phyloP scores from a whole-genome alignment of 345 rosid species.

The Citrus medica region DNA sequence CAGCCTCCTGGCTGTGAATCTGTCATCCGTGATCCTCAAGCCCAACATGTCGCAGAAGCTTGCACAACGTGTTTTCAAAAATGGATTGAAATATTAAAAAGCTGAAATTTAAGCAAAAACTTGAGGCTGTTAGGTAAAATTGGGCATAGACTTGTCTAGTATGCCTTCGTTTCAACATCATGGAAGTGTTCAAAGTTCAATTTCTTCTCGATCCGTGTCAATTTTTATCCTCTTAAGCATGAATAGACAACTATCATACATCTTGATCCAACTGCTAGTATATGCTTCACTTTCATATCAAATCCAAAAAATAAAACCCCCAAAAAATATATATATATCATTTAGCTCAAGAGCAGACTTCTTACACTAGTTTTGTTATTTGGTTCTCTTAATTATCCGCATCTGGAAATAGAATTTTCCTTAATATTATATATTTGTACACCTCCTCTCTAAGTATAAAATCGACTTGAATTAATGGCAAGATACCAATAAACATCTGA shows the following conservation, averaged over 20 bases:
- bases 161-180: not conserved
- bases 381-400: not conserved
- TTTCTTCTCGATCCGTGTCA: not conserved
- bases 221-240: constrained; percentile 16
- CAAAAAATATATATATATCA: too few species aligned
- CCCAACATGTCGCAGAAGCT: not conserved
- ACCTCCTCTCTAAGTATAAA: too few species aligned
- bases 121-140: not conserved
- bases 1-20: too few species aligned
- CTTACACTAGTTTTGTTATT: not conserved
- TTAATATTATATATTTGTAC: too few species aligned
- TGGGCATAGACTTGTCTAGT: not conserved
- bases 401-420: too few species aligned
- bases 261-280: not conserved
- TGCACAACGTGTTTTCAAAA: not conserved
- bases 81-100: not conserved
- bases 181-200: constrained; percentile 1
- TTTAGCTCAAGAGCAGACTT: too few species aligned
- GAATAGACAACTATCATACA: constrained; percentile 5
- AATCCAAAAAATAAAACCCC: not conserved
- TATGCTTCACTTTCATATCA: constrained; percentile 2
- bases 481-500: not conserved
- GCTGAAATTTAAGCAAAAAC: not conserved
- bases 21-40: not conserved
- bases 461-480: not conserved